Conservation (phyloP, 805 yeast species). For the Brettanomyces custersianus region DNA sequence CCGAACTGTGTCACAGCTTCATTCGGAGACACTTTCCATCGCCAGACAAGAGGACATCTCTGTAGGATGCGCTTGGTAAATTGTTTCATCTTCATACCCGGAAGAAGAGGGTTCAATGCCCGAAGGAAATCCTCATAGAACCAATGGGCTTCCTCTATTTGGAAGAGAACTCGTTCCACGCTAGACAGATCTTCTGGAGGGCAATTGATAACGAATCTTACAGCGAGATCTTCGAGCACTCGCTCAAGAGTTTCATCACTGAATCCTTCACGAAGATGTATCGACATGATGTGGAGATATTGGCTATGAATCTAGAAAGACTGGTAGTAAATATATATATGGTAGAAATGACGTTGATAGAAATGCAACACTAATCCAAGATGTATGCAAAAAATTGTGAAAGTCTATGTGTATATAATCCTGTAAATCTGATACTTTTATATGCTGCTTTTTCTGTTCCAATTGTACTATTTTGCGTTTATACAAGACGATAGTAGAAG, state of each 20-base stretch:
- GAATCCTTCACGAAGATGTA: slow-evolving; percentile 33
- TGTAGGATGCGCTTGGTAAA: slow-evolving; percentile 64
- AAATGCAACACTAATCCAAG: too few relatives aligned
- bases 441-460: too few relatives aligned
- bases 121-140: slow-evolving; percentile 82
- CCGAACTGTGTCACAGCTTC: slow-evolving; percentile 75
- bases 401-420: too few relatives aligned
- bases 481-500: too few relatives aligned
- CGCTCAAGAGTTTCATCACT: slow-evolving; percentile 60
- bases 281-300: slow-evolving; percentile 28
- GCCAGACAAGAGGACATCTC: slow-evolving; percentile 70
- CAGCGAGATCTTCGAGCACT: slow-evolving; percentile 77
- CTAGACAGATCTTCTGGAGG: slow-evolving; percentile 86
- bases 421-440: too few relatives aligned
- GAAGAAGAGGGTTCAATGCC: slow-evolving; percentile 63
- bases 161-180: slow-evolving; percentile 77
- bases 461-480: too few relatives aligned
- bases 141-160: slow-evolving; percentile 98
- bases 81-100: slow-evolving; percentile 64
- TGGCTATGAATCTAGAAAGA: too few relatives aligned
- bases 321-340: too few relatives aligned
- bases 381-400: too few relatives aligned
- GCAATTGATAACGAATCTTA: slow-evolving; percentile 82
- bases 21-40: slow-evolving; percentile 74
- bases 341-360: too few relatives aligned